Evolutionary conservation across 2,329 filamentous ascomycete species (phyloP).

Genomic region (Fusarium armeniacum): DNA sequence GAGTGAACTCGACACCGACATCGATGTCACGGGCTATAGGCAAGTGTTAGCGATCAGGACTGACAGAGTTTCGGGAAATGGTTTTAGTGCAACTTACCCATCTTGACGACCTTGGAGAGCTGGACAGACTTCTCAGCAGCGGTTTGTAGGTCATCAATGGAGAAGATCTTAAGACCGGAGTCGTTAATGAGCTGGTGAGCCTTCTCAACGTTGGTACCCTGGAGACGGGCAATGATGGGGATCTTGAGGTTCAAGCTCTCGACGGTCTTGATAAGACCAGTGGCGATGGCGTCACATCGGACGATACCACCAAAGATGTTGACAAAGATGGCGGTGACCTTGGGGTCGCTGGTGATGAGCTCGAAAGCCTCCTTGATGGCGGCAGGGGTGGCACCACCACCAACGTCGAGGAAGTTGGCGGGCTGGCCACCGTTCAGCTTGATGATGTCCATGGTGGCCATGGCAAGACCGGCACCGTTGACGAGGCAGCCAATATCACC

Average conservation of each 20-base stretch:
- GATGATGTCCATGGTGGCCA: constrained; percentile 99
- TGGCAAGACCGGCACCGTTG: constrained; percentile 98
- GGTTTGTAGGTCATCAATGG: constrained; percentile 96
- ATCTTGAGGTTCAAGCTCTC: constrained; percentile 95
- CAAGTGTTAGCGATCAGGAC: constrained; percentile 38
- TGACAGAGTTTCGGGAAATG: neutral
- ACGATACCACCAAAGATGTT: constrained; percentile 99
- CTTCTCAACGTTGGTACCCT: constrained; percentile 98
- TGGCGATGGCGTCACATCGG: constrained; percentile 95
- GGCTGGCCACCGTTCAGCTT: constrained; percentile 97
- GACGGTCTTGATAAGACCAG: constrained; percentile 94
- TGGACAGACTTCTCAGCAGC: constrained; percentile 98
- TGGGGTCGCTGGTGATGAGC: constrained; percentile 97
- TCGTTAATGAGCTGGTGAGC: constrained; percentile 96
- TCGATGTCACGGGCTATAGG: constrained; percentile 88
- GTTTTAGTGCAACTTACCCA: constrained; percentile 73
- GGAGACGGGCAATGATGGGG: constrained; percentile 95
- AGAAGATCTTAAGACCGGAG: constrained; percentile 99
- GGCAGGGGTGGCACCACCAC: constrained; percentile 94
- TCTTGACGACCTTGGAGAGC: constrained; percentile 99
- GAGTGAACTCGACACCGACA: constrained; percentile 93
- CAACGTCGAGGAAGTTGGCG: constrained; percentile 99
- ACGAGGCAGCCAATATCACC: constrained; percentile 99
- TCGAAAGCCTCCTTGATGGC: constrained; percentile 98
- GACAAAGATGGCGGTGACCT: constrained; percentile 99